A percentile compares a stretch with the other conserved stretches of the same genome.
phyloP scores from a whole-genome alignment of 768 basidiomycete genomes.

The Auricularia heimuer region DNA sequence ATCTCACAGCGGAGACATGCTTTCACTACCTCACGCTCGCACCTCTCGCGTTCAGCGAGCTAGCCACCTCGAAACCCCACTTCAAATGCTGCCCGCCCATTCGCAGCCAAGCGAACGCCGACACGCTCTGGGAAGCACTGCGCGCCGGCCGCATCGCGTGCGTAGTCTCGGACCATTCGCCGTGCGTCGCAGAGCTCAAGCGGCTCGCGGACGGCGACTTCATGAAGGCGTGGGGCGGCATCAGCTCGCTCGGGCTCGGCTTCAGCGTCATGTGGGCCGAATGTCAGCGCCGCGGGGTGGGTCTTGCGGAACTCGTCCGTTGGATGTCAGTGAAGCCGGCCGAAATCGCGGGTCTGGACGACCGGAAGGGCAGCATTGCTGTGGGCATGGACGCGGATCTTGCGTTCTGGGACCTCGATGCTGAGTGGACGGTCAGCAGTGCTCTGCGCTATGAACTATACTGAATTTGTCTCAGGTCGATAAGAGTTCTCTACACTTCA shows the following conservation, averaged over 20 bases:
- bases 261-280: conserved; percentile 87
- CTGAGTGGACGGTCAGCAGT: conserved; percentile 17
- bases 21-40: conserved; percentile 89
- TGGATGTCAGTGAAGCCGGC: conserved; percentile 75
- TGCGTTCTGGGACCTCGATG: conserved; percentile 66
- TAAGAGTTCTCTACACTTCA: conserved; percentile 67
- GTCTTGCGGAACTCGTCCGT: conserved; percentile 51
- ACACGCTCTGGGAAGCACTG: conserved; percentile 73
- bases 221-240: conserved; percentile 91
- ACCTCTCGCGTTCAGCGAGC: conserved; percentile 57
- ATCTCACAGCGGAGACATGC: conserved; percentile 90
- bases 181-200: conserved; percentile 78
- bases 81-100: conserved; percentile 98
- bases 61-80: conserved; percentile 48
- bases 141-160: conserved; percentile 78
- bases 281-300: conserved; percentile 46
- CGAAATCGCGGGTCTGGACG: conserved; percentile 62
- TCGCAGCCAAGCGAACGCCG: conserved; percentile 60
- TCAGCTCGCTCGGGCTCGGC: conserved; percentile 84
- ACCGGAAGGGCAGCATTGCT: conserved; percentile 59
- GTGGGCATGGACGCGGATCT: conserved; percentile 82
- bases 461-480: conserved; percentile 44
- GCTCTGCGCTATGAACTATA: not conserved
- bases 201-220: conserved; percentile 60
- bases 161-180: conserved; percentile 94